These are phyloP conservation scores for Aspergillus novofumigatus DNA, from an alignment of 2,329 filamentous ascomycete species.

Conservation along the genomic window DNA sequence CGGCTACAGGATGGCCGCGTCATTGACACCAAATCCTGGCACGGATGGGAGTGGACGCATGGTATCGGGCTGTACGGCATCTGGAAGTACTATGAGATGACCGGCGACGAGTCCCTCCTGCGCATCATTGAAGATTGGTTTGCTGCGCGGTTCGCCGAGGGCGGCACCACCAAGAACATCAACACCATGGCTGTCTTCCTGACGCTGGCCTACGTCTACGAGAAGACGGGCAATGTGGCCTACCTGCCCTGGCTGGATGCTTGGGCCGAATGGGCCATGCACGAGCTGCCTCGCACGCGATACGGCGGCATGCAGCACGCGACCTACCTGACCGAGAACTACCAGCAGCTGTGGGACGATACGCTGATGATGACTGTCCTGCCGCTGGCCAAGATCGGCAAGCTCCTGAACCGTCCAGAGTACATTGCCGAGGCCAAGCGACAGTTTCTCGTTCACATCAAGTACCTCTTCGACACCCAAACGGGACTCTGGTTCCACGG, in stretches of 20 bases:
- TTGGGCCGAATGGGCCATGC: conserved; percentile 80
- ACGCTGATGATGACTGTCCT: conserved; percentile 86
- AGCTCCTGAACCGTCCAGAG: conserved; percentile 63
- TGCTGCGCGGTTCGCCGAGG: conserved; percentile 60
- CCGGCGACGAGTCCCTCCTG: conserved; percentile 57
- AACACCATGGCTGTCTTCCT: conserved; percentile 79
- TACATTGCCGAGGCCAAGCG: conserved; percentile 75
- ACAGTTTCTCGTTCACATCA: conserved; percentile 72
- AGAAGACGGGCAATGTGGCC: conserved; percentile 63
- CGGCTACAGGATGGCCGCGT: conserved; percentile 67
- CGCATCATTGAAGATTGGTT: conserved; percentile 72
- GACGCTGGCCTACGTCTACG: conserved; percentile 73
- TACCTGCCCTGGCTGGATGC: conserved; percentile 74
- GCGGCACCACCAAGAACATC: conserved; percentile 77
- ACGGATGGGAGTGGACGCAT: conserved; percentile 74
- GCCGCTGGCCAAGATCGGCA: conserved; percentile 74
- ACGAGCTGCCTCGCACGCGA: conserved; percentile 67
- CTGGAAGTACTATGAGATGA: conserved; percentile 76
- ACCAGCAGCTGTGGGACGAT: conserved; percentile 77
- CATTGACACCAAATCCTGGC: conserved; percentile 80
- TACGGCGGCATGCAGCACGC: conserved; percentile 72
- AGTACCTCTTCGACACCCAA: conserved; percentile 70
- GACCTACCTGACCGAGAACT: conserved; percentile 67
- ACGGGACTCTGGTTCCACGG: conserved; percentile 77
- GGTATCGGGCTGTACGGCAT: conserved; percentile 76